phyloP scores from a whole-genome alignment of 306 rosid species.

The Prunus dulcis region DNA sequence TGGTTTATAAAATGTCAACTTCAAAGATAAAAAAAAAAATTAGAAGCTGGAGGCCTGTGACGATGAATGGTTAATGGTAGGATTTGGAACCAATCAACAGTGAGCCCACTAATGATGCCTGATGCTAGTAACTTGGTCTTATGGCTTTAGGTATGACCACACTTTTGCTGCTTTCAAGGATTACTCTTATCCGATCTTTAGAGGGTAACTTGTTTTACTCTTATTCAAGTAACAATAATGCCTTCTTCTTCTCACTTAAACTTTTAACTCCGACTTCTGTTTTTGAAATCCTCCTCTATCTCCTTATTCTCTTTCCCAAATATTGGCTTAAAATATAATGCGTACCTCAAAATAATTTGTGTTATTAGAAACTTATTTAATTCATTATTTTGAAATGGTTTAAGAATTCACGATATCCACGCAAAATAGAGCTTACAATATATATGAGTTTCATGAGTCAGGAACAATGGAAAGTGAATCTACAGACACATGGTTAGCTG shows the following conservation, averaged over 20 bases:
- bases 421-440: background rate
- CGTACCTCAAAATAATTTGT: constrained; percentile 13
- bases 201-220: constrained; percentile 5
- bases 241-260: constrained; percentile 28
- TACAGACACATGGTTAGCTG: background rate
- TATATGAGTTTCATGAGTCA: background rate
- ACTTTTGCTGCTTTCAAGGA: background rate
- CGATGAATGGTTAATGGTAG: background rate
- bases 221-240: constrained; percentile 29
- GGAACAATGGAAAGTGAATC: background rate
- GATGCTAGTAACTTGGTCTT: background rate
- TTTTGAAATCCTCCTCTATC: constrained; percentile 8
- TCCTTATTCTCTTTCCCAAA: constrained; percentile 2
- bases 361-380: background rate
- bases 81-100: background rate
- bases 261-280: constrained; percentile 14
- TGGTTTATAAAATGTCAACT: background rate
- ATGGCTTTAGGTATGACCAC: background rate
- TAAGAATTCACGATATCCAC: background rate
- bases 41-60: background rate
- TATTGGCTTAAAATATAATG: background rate
- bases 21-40: background rate
- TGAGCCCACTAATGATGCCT: background rate
- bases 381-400: background rate
- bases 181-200: background rate